A percentile compares a stretch with the other conserved stretches of the same genome.
phyloP scores from a whole-genome alignment of 768 basidiomycete genomes.

The Leccinum barrowsii region DNA sequence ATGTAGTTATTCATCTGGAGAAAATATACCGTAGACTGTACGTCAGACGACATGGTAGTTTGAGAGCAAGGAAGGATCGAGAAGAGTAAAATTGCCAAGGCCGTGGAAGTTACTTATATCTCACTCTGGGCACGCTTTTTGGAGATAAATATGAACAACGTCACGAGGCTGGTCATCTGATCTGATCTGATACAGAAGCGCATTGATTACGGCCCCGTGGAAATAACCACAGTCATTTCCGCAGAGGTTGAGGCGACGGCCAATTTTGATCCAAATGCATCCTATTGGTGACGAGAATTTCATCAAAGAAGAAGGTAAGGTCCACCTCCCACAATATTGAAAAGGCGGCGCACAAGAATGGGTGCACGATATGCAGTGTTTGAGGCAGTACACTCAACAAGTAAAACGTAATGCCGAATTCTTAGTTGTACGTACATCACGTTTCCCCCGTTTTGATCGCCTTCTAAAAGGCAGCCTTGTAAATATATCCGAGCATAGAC shows the following conservation, averaged over 20 bases:
- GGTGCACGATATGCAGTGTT: no score
- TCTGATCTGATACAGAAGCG: no score
- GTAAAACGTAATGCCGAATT: background rate
- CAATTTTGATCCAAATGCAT: background rate
- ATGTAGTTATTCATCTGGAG: background rate
- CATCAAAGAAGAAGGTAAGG: background rate
- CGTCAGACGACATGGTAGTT: background rate
- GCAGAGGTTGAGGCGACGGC: no score
- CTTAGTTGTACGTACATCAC: background rate
- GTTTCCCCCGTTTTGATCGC: conserved; percentile 43
- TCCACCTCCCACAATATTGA: background rate
- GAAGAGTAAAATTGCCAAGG: background rate
- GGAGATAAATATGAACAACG: no score
- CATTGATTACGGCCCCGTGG: no score
- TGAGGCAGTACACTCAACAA: background rate
- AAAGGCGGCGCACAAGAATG: background rate
- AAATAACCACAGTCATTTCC: no score
- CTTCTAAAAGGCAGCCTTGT: conserved; percentile 83
- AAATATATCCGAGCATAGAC: conserved; percentile 82
- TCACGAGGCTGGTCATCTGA: no score
- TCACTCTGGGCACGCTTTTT: background rate
- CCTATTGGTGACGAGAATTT: background rate
- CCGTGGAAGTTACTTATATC: background rate
- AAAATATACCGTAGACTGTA: background rate
- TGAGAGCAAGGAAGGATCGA: background rate